Conservation (phyloP, 495 filamentous ascomycete species). For the Penicillium turbatum region DNA sequence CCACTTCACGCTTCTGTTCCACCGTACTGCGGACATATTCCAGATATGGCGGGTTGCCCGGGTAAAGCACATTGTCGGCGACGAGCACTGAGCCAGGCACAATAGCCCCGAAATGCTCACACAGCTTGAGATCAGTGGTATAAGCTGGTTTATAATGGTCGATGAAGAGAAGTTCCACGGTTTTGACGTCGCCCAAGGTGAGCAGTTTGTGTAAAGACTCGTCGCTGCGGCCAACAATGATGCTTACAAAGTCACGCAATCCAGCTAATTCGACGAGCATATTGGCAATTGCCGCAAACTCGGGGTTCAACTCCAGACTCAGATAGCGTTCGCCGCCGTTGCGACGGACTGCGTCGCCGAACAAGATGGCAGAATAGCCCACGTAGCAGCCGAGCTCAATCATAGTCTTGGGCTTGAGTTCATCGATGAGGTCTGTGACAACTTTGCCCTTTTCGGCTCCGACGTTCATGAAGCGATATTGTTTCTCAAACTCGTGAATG, state of each 20-base stretch:
- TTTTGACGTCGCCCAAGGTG: slow-evolving; percentile 44
- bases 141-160: slow-evolving; percentile 75
- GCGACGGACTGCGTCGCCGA: slow-evolving; percentile 56
- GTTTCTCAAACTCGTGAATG: slow-evolving; percentile 68
- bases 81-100: slow-evolving; percentile 56
- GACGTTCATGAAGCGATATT: slow-evolving; percentile 71
- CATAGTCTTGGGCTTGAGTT: slow-evolving; percentile 62
- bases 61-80: slow-evolving; percentile 71
- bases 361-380: slow-evolving; percentile 73
- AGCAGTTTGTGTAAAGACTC: slow-evolving; percentile 53
- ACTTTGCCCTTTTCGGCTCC: slow-evolving; percentile 68
- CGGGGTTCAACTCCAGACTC: slow-evolving; percentile 63
- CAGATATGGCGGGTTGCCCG: slow-evolving; percentile 71
- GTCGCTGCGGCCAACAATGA: slow-evolving; percentile 63
- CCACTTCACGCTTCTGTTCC: slow-evolving; percentile 32
- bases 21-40: slow-evolving; percentile 38
- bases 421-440: slow-evolving; percentile 58
- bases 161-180: slow-evolving; percentile 66
- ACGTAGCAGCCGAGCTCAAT: slow-evolving; percentile 80
- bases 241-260: slow-evolving; percentile 58
- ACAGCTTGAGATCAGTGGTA: slow-evolving; percentile 64
- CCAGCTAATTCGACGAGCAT: slow-evolving; percentile 65
- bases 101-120: slow-evolving; percentile 62
- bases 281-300: slow-evolving; percentile 60
- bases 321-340: slow-evolving; percentile 58